Percentiles rank a stretch among this genome's conserved stretches.
phyloP scores from a whole-genome alignment of 129 eudicot genomes.

The Apium graveolens region DNA sequence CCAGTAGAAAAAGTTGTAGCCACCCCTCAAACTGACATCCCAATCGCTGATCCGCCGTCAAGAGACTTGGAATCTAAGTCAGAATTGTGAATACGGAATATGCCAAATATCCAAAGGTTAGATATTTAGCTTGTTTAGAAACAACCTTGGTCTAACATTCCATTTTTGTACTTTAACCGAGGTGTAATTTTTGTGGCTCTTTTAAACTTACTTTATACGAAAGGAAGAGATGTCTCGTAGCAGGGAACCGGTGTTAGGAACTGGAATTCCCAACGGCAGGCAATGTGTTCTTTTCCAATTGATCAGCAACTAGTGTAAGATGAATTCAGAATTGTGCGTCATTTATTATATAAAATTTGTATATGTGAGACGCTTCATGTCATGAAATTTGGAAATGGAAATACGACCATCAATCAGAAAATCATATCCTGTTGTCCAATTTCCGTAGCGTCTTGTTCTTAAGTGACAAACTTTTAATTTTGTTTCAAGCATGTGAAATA shows the following conservation, averaged over 20 bases:
- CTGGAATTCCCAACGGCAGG: background rate
- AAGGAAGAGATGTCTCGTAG: background rate
- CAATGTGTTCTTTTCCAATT: background rate
- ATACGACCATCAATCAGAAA: background rate
- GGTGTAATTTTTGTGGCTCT: background rate
- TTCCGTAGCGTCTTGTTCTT: background rate
- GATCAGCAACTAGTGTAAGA: background rate
- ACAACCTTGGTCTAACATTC: too few species aligned
- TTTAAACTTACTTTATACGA: background rate
- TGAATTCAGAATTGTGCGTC: background rate
- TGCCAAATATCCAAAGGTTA: background rate
- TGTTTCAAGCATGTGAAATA: too few species aligned
- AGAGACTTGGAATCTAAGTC: constrained; percentile 45
- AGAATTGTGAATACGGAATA: constrained; percentile 43
- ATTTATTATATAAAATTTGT: background rate
- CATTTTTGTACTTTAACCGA: constrained; percentile 8
- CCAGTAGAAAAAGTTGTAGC: constrained; percentile 36
- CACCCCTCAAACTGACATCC: constrained; percentile 21
- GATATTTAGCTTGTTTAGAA: background rate
- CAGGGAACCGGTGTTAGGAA: background rate
- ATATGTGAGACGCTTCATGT: background rate
- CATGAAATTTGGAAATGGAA: background rate
- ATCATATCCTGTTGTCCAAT: background rate
- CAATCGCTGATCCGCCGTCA: background rate
- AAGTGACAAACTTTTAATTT: too few species aligned